Evolutionary conservation across 805 yeast species (phyloP).

Genomic region (Yamadazyma endophytica): DNA sequence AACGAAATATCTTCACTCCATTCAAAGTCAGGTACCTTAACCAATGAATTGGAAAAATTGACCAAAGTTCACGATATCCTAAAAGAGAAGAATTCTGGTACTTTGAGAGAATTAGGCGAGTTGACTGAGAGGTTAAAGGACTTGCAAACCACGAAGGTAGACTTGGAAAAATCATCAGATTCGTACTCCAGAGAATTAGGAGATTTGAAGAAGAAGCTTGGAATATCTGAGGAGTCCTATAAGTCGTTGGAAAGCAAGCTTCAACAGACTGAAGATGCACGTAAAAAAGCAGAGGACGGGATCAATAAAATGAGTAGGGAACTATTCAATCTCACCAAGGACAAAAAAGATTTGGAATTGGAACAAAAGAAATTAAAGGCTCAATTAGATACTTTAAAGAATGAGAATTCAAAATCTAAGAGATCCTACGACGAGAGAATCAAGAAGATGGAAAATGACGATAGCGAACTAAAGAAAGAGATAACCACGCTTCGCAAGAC

Average conservation of each 20-base stretch:
- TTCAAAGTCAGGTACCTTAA: conserved; percentile 10
- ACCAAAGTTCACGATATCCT: conserved; percentile 17
- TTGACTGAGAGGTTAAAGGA: conserved; percentile 14
- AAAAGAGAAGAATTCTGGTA: conserved; percentile 14
- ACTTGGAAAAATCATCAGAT: conserved; percentile 24
- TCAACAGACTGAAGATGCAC: conserved; percentile 34
- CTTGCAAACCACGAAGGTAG: conserved; percentile 27
- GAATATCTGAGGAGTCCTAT: conserved; percentile 18
- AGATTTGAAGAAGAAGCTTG: conserved; percentile 22
- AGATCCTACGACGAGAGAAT: conserved; percentile 17
- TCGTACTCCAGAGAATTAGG: conserved; percentile 28
- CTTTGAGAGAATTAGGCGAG: conserved; percentile 10
- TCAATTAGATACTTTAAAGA: conserved; percentile 25
- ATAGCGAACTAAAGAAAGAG: conserved; percentile 19
- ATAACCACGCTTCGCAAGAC: conserved; percentile 18
- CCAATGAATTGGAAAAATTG: conserved; percentile 16
- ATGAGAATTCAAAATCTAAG: conserved; percentile 30
- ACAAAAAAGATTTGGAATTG: conserved; percentile 49
- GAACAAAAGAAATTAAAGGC: conserved; percentile 40
- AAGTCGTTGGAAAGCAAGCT: conserved; percentile 29
- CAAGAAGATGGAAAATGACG: conserved; percentile 17
- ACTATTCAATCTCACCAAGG: conserved; percentile 58
- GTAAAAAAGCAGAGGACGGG: conserved; percentile 74
- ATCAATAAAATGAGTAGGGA: conserved; percentile 89
- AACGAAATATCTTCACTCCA: conserved; percentile 15